Evolutionary conservation across 2,329 filamentous ascomycete genomes (phyloP).

Genomic region (Trichoderma hamatum): DNA sequence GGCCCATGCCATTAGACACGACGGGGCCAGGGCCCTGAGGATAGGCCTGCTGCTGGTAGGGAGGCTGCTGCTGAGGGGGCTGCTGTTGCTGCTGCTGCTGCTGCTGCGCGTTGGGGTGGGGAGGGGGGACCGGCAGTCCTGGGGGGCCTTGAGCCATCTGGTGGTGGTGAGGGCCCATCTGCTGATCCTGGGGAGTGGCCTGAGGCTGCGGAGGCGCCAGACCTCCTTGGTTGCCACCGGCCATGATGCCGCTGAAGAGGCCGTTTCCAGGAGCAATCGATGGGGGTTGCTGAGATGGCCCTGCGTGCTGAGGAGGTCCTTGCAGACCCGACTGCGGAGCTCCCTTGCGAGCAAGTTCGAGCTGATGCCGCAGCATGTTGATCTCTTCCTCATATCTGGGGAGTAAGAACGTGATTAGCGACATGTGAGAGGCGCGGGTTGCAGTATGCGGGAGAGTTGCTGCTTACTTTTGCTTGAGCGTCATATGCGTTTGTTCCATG

Average conservation of each 20-base stretch:
- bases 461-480: constrained; percentile 86
- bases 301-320: constrained; percentile 73
- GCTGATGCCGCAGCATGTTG: constrained; percentile 79
- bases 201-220: constrained; percentile 77
- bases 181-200: constrained; percentile 71
- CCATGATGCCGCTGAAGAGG: constrained; percentile 94
- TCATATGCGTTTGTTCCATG: constrained; percentile 86
- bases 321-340: constrained; percentile 61
- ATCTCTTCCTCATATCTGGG: constrained; percentile 94
- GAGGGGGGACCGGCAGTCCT: constrained; percentile 61
- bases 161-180: constrained; percentile 51
- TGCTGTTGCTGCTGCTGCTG: constrained; percentile 24
- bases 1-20: constrained; percentile 71
- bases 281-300: constrained; percentile 81
- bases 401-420: constrained; percentile 23
- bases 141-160: constrained; percentile 76
- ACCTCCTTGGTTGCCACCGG: constrained; percentile 80
- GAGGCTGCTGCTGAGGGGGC: constrained; percentile 37
- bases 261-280: constrained; percentile 90
- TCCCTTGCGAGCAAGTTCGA: constrained; percentile 72
- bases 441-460: background rate
- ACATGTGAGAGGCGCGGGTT: background rate
- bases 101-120: constrained; percentile 65
- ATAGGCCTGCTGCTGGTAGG: constrained; percentile 72
- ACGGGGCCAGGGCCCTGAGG: constrained; percentile 51